These are phyloP conservation scores for Candida peoriensis DNA, from an alignment of 805 yeast genomes.

Conservation along the genomic window DNA sequence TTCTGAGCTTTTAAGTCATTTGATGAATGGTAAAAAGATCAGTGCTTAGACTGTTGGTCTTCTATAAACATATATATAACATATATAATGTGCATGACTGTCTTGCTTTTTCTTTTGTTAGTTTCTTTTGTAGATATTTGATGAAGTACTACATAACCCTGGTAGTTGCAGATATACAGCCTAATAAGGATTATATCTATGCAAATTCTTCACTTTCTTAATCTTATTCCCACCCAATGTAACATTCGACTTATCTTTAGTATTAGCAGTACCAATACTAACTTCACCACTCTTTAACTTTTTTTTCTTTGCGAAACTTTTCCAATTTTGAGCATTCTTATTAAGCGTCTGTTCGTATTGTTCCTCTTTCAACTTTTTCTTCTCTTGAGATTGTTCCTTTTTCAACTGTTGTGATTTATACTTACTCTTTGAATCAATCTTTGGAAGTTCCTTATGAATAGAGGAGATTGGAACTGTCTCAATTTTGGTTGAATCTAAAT, in stretches of 20 bases:
- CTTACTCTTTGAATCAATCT: constrained; percentile 2
- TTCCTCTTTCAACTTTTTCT: constrained; percentile 8
- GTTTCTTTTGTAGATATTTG: too few relatives aligned
- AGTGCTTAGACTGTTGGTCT: constrained; percentile 20
- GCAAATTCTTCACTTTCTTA: too few relatives aligned
- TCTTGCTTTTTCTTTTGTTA: too few relatives aligned
- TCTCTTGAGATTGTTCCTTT: constrained; percentile 5
- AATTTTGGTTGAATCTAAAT: constrained; percentile 5
- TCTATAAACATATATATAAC: not conserved
- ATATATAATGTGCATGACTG: too few relatives aligned
- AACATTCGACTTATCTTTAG: too few relatives aligned
- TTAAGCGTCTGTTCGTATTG: constrained; percentile 10
- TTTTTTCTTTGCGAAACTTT: constrained; percentile 15
- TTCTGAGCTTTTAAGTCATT: constrained; percentile 76
- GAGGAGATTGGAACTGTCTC: constrained; percentile 11
- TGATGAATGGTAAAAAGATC: constrained; percentile 71
- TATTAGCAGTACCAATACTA: constrained; percentile 11
- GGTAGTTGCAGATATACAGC: too few relatives aligned
- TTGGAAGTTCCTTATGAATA: constrained; percentile 11
- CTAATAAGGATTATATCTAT: too few relatives aligned
- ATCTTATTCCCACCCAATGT: too few relatives aligned
- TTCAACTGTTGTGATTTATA: constrained; percentile 3
- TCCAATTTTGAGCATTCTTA: constrained; percentile 17
- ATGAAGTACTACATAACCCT: too few relatives aligned
- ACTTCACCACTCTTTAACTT: constrained; percentile 6